Evolutionary conservation across 441 rosid genomes (phyloP).

Genomic region (Omphalea diandra): DNA sequence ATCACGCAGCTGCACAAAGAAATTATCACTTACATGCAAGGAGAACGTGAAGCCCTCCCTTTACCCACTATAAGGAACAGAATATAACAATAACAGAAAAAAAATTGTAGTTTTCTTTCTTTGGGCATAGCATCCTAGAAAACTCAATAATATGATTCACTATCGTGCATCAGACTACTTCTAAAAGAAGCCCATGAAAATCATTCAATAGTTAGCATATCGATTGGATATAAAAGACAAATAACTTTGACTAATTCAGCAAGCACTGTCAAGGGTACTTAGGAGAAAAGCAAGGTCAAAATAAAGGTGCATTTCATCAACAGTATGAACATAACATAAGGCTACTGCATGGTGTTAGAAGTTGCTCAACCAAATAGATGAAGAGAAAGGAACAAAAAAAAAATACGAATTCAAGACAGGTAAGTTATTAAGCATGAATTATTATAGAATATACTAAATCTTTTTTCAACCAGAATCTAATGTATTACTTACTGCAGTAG

Average conservation of each 20-base stretch:
- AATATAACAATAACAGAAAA: slow-evolving; percentile 1
- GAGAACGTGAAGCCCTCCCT: slow-evolving; percentile 16
- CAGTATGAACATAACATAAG: background rate
- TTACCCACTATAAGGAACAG: slow-evolving; percentile 1
- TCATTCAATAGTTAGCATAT: background rate
- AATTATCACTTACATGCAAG: slow-evolving; percentile 21
- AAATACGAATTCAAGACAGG: background rate
- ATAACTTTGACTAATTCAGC: background rate
- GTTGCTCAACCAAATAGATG: background rate
- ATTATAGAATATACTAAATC: background rate
- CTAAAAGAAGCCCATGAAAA: background rate
- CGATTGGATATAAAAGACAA: background rate
- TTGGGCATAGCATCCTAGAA: slow-evolving; percentile 9
- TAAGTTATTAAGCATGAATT: background rate
- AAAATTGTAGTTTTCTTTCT: background rate
- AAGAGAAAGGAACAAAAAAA: slow-evolving; percentile 2
- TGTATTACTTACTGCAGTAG: background rate
- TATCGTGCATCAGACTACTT: slow-evolving; percentile 1
- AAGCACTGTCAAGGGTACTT: background rate
- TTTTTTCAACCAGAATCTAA: background rate
- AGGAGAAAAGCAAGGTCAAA: background rate
- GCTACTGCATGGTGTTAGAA: background rate
- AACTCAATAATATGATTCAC: background rate
- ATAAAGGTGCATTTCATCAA: background rate
- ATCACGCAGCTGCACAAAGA: slow-evolving; percentile 57